Evolutionary conservation across 2,329 filamentous ascomycete species (phyloP).

Genomic region (Cladosporium sp.): DNA sequence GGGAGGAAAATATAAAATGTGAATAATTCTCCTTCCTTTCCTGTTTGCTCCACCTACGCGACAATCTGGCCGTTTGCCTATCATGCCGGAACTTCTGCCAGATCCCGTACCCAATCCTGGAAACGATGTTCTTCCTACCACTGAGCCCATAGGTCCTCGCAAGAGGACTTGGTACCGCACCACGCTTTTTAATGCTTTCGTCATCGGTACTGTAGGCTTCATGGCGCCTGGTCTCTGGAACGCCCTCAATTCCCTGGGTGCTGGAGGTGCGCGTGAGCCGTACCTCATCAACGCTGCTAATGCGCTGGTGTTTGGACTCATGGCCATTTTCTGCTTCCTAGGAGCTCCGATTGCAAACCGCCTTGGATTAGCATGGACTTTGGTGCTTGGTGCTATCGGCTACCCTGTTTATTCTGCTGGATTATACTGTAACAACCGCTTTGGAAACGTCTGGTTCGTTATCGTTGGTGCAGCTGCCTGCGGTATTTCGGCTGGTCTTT

Average conservation of each 20-base stretch:
- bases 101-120: too few relatives aligned
- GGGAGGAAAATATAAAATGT: too few relatives aligned
- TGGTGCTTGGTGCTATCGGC: constrained; percentile 42
- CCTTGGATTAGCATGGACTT: constrained; percentile 44
- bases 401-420: constrained; percentile 47
- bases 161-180: constrained; percentile 43
- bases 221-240: constrained; percentile 51
- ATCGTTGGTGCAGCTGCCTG: constrained; percentile 46
- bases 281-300: constrained; percentile 51
- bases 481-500: constrained; percentile 46
- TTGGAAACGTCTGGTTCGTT: constrained; percentile 49
- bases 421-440: constrained; percentile 47
- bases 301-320: constrained; percentile 45
- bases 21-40: too few relatives aligned
- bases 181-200: constrained; percentile 50
- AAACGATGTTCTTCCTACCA: too few relatives aligned
- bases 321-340: constrained; percentile 45
- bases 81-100: too few relatives aligned
- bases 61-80: too few relatives aligned
- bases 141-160: too few relatives aligned
- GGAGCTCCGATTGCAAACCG: constrained; percentile 46
- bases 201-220: constrained; percentile 51
- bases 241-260: constrained; percentile 51
- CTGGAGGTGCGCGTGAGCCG: constrained; percentile 48
- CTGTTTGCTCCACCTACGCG: too few relatives aligned